Evolutionary conservation across 176 grass and related monocot genomes (phyloP), one percentile per base, ranked within the genome.

Genomic region (Rhipidocladum racemiflorum): DNA sequence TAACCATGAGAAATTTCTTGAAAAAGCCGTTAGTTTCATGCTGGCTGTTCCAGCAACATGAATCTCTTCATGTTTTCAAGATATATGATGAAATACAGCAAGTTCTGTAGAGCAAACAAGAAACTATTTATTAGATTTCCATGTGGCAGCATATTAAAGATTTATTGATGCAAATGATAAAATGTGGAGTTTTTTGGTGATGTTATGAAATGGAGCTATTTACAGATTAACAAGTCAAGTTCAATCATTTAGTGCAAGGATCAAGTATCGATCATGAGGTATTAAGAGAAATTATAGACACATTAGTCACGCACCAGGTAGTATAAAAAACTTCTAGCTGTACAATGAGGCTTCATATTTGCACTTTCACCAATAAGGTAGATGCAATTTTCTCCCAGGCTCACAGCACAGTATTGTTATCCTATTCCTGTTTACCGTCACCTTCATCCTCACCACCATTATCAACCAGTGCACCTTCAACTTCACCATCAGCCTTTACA

Each of bases 361-460:
- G 71, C 50, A 16, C 6, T 53, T 73, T 20, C 71, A 78, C 59
- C 72, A 72, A 59, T 49, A 55, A 78, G 56, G 57, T 24, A 2
- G 10, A 53, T 68, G 67, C 6, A 78, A 49, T 8, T 73, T 65
- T 77, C 30, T 67, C 44, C 30, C 50, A 83, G 59, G 16, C 30
- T 73, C 44, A n/a, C 50, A 83, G 59, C 21, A 83, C 27, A 53
- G 46, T 68, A 51, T 59, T 25, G 35, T 86, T 67, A 30, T 4
- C 59, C 40, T 86, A 85, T 72, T 49, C 38, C 57, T 79, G 77
- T 67, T 83, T 85, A 81, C 68, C 80, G 61, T 65, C 83, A 76
- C 48, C 68, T 76, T 49, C 83, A 59, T 65, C 83, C 17, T 83
- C 38, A 23, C 24, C 34, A 50, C 25, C 39, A 44, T 18, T 70